Conservation (phyloP, 192 early-diverging fungal genomes). For the Diversispora eburnea region DNA sequence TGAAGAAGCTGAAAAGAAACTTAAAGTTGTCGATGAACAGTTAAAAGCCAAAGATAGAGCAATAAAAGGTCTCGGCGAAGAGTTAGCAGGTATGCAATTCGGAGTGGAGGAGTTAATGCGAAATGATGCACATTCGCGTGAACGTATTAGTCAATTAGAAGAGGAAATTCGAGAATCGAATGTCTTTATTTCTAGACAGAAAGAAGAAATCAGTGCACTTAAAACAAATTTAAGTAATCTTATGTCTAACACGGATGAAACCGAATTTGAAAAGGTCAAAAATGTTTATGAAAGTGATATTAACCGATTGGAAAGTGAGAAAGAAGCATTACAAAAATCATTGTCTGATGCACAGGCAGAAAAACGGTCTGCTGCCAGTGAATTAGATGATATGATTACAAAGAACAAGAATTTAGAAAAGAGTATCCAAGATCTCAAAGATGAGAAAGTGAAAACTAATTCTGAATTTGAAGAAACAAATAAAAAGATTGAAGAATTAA, state of each 20-base stretch:
- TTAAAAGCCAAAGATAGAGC: constrained; percentile 16
- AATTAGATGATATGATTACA: constrained; percentile 9
- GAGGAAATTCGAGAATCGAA: constrained; percentile 35
- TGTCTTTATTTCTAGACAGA: constrained; percentile 31
- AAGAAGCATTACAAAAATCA: constrained; percentile 25
- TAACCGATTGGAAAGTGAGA: constrained; percentile 42
- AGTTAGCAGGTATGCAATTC: constrained; percentile 19
- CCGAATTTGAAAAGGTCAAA: constrained; percentile 48
- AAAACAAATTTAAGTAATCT: constrained; percentile 49
- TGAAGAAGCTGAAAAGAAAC: constrained; percentile 16
- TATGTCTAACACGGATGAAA: constrained; percentile 43
- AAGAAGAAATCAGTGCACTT: constrained; percentile 41
- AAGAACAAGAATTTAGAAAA: constrained; percentile 18
- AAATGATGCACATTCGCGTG: constrained; percentile 25
- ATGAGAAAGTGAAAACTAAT: background rate
- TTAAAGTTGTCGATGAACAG: constrained; percentile 20
- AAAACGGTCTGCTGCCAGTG: constrained; percentile 13
- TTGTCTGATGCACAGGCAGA: constrained; percentile 25
- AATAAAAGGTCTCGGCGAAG: constrained; percentile 19
- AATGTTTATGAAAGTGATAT: constrained; percentile 50
- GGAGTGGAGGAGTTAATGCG: constrained; percentile 27
- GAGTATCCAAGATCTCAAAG: constrained; percentile 22
- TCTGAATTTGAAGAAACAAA: constrained; percentile 3
- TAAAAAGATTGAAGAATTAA: background rate
- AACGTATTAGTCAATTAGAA: constrained; percentile 27